phyloP scores from a whole-genome alignment of 2,329 filamentous ascomycete species.

The Aspergillus texensis region DNA sequence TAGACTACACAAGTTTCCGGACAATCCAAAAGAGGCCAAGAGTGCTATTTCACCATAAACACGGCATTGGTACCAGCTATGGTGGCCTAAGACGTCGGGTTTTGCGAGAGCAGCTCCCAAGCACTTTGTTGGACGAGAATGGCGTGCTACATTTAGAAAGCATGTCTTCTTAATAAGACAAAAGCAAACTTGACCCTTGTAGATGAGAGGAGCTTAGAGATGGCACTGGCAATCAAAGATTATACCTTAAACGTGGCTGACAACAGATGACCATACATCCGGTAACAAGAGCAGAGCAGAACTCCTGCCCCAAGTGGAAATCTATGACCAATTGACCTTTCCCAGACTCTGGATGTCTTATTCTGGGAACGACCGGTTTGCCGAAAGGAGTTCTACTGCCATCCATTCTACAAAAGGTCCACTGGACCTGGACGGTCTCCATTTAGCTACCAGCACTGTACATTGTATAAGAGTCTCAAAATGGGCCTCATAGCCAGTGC shows the following conservation, averaged over 20 bases:
- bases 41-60: background rate
- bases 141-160: background rate
- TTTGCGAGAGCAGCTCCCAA: background rate
- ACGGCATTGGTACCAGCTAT: background rate
- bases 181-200: background rate
- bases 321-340: no score
- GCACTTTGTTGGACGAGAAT: background rate
- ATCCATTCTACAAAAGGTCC: no score
- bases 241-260: background rate
- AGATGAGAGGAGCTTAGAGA: background rate
- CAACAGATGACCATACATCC: background rate
- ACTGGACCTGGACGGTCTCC: no score
- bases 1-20: background rate
- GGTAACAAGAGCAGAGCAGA: background rate
- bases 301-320: no score
- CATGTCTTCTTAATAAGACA: background rate
- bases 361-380: no score
- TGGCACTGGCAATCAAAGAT: background rate
- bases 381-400: no score
- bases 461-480: no score
- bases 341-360: no score
- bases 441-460: no score
- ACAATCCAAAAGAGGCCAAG: background rate
- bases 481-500: no score
- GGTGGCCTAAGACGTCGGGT: background rate